phyloP scores from a whole-genome alignment of 257 asterid species.

The Scutellaria minor region DNA sequence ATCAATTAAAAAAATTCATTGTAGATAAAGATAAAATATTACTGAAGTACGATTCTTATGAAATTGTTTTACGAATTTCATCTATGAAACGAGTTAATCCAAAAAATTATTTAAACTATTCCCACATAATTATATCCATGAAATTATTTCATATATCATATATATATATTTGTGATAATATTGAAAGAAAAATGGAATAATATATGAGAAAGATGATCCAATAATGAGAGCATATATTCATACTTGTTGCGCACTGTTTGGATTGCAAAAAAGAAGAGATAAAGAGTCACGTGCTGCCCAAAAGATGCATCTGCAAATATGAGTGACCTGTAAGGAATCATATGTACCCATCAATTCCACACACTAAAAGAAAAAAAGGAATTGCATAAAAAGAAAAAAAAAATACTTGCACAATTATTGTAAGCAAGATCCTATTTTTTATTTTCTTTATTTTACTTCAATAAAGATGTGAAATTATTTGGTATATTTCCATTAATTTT shows the following conservation, averaged over 20 bases:
- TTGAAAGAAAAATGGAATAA: neutral
- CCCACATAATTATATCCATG: too few relatives aligned
- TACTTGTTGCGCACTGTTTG: constrained; percentile 52
- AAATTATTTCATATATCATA: too few relatives aligned
- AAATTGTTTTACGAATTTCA: too few relatives aligned
- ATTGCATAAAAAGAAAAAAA: neutral
- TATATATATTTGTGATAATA: too few relatives aligned
- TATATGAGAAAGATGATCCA: constrained; percentile 21
- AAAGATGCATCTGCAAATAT: constrained; percentile 46
- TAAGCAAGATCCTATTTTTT: constrained; percentile 26
- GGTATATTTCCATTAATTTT: neutral
- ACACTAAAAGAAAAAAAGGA: constrained; percentile 4
- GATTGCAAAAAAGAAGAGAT: constrained; percentile 40
- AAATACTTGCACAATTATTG: constrained; percentile 34
- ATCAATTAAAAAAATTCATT: too few relatives aligned
- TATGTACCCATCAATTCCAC: constrained; percentile 38
- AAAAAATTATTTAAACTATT: too few relatives aligned
- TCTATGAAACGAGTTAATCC: too few relatives aligned
- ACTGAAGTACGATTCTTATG: too few relatives aligned
- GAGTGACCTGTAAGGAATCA: constrained; percentile 51
- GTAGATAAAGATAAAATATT: too few relatives aligned
- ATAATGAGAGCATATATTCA: constrained; percentile 54
- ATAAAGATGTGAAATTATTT: neutral
- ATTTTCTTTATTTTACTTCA: neutral
- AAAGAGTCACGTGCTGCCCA: constrained; percentile 59